Conservation (phyloP, 2,329 filamentous ascomycete genomes). For the Phoma herbarum region DNA sequence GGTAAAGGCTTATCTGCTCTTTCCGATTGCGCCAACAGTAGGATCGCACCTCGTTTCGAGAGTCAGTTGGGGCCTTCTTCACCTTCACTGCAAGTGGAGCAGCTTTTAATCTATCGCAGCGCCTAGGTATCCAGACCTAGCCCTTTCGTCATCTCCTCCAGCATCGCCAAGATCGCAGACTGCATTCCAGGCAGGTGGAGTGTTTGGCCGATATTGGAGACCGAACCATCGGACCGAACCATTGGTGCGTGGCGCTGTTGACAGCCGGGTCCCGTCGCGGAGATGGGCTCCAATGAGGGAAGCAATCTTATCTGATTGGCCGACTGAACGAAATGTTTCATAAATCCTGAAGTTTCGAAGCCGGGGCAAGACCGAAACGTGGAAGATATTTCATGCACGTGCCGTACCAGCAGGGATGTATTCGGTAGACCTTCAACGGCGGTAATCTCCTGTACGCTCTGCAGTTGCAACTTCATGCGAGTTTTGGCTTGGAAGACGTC, state of each 20-base stretch:
- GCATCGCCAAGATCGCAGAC: constrained; percentile 12
- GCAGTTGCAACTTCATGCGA: constrained; percentile 4
- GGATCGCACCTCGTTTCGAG: constrained; percentile 3
- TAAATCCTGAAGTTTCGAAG: constrained; percentile 4
- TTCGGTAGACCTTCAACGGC: constrained; percentile 1
- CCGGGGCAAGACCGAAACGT: constrained; percentile 15
- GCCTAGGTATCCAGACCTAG: constrained; percentile 8
- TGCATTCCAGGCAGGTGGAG: constrained; percentile 18
- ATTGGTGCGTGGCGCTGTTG: constrained; percentile 4
- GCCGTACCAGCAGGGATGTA: constrained; percentile 6
- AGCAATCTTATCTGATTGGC: constrained; percentile 14
- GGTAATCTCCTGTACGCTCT: constrained; percentile 9
- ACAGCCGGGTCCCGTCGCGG: constrained; percentile 10
- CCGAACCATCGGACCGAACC: constrained; percentile 16
- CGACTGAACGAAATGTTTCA: constrained; percentile 5
- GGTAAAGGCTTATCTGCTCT: neutral
- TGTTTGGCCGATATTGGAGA: constrained; percentile 20
- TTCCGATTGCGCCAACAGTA: neutral
- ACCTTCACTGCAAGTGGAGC: constrained; percentile 15
- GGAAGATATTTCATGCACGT: constrained; percentile 14
- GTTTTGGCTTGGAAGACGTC: neutral
- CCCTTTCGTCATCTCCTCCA: constrained; percentile 19
- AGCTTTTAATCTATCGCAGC: constrained; percentile 13
- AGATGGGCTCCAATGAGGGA: constrained; percentile 16
- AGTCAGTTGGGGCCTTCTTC: neutral